Percentiles rank a stretch among this genome's conserved stretches.
These are phyloP conservation scores for Hanseniaspora nectarophila DNA, from an alignment of 805 yeast genomes.

Conservation along the genomic window DNA sequence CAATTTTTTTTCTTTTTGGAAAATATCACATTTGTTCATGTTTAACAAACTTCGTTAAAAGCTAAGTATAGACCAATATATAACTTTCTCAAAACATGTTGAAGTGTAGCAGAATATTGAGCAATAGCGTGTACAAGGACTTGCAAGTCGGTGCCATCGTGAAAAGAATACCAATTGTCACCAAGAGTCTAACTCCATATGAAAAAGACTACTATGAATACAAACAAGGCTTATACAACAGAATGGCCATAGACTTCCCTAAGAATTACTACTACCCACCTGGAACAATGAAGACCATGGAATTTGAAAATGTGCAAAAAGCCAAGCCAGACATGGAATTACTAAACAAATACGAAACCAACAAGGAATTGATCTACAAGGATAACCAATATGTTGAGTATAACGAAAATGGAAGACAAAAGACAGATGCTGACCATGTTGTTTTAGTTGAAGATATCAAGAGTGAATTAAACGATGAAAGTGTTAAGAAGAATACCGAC, in stretches of 20 bases:
- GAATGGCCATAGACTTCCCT: constrained; percentile 97
- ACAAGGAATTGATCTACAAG: constrained; percentile 64
- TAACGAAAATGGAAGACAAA: constrained; percentile 68
- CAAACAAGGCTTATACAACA: constrained; percentile 72
- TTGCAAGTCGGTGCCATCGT: constrained; percentile 48
- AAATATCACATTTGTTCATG: no score
- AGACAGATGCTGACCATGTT: constrained; percentile 67
- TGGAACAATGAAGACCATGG: constrained; percentile 50
- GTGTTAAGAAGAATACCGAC: constrained; percentile 50
- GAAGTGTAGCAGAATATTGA: constrained; percentile 16
- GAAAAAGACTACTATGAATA: constrained; percentile 68
- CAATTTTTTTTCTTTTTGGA: no score
- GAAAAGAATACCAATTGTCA: constrained; percentile 73
- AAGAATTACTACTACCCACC: constrained; percentile 79
- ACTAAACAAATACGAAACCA: constrained; percentile 62
- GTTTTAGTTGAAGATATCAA: constrained; percentile 53
- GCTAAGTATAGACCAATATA: no score
- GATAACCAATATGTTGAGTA: constrained; percentile 78
- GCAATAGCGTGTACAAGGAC: constrained; percentile 17
- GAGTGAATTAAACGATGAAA: constrained; percentile 27
- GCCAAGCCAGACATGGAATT: constrained; percentile 67
- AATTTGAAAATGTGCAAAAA: constrained; percentile 25
- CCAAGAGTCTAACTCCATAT: constrained; percentile 60
- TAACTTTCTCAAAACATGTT: constrained; percentile 16
- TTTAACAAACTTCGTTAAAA: no score